Conservation (phyloP, 371 early-diverging fungal genomes). For the Rhizopus delemar region DNA sequence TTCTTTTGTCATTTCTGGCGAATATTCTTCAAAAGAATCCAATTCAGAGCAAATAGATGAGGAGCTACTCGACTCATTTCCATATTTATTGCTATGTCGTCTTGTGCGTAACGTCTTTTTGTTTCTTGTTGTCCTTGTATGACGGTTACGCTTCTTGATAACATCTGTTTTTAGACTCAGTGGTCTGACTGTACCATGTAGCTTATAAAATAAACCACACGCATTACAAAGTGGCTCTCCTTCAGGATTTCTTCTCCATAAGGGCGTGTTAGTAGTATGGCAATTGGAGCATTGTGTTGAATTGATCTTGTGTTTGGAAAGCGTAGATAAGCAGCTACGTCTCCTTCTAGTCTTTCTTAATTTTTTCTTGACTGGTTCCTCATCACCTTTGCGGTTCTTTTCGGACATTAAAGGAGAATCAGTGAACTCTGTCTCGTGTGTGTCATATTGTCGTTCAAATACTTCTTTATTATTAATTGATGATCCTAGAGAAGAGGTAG, state of each 20-base stretch:
- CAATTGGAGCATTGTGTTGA: slow-evolving; percentile 28
- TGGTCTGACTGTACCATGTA: slow-evolving; percentile 35
- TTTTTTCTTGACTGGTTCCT: neutral
- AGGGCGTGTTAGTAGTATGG: slow-evolving; percentile 28
- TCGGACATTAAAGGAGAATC: no score
- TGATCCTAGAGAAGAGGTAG: no score
- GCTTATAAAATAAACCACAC: slow-evolving; percentile 33
- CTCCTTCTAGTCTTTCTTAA: neutral
- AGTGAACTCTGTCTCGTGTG: no score
- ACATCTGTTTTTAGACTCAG: slow-evolving; percentile 38
- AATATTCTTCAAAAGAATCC: neutral
- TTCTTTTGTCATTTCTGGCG: neutral
- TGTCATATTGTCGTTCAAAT: no score
- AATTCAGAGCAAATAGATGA: neutral
- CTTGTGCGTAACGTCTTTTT: neutral
- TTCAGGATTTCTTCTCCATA: slow-evolving; percentile 36
- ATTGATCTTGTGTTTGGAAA: slow-evolving; percentile 4
- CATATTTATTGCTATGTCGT: neutral
- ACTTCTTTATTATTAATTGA: no score
- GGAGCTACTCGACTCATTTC: neutral
- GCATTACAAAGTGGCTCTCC: slow-evolving; percentile 37
- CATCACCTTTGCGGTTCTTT: neutral
- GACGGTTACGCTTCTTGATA: slow-evolving; percentile 35
- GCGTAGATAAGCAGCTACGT: neutral
- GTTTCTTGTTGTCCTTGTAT: slow-evolving; percentile 14